Evolutionary conservation across 2,329 filamentous ascomycete species (phyloP).

Genomic region (Penicillium sclerotiorum): DNA sequence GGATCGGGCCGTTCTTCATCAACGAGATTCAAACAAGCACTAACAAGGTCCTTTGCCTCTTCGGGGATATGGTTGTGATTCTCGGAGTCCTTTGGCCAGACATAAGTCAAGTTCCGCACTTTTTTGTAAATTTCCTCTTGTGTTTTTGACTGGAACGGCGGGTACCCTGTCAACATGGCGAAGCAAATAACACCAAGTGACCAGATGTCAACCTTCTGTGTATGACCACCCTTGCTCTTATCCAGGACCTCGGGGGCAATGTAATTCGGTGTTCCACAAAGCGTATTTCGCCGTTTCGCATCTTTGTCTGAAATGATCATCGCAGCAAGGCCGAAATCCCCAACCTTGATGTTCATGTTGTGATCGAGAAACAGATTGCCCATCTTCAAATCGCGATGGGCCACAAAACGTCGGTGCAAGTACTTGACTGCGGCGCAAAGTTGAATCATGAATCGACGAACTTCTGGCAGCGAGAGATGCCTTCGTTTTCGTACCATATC

Average conservation of each 20-base stretch:
- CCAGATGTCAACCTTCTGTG: conserved; percentile 98
- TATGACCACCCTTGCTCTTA: conserved; percentile 91
- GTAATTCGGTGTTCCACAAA: conserved; percentile 97
- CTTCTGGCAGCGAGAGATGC: conserved; percentile 88
- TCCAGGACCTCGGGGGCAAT: conserved; percentile 96
- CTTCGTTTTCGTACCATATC: conserved; percentile 95
- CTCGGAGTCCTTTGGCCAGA: conserved; percentile 51
- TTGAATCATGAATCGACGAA: conserved; percentile 90
- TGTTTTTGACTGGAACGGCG: conserved; percentile 83
- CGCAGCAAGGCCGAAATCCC: conserved; percentile 93
- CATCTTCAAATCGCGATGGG: conserved; percentile 96
- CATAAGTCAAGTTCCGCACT: conserved; percentile 51
- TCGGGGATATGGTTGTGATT: conserved; percentile 50
- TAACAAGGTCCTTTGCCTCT: conserved; percentile 53
- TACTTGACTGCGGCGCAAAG: conserved; percentile 98
- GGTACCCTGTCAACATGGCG: conserved; percentile 94
- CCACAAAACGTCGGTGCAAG: conserved; percentile 92
- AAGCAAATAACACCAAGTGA: conserved; percentile 97
- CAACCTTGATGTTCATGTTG: conserved; percentile 96
- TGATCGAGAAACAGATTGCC: conserved; percentile 95
- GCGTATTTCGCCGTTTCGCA: conserved; percentile 80
- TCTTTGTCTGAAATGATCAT: conserved; percentile 89
- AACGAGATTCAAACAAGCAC: conserved; percentile 50
- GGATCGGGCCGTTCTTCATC: conserved; percentile 53
- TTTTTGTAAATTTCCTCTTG: conserved; percentile 57